phyloP scores from a whole-genome alignment of 2,329 filamentous ascomycete species.

The Cadophora malorum region DNA sequence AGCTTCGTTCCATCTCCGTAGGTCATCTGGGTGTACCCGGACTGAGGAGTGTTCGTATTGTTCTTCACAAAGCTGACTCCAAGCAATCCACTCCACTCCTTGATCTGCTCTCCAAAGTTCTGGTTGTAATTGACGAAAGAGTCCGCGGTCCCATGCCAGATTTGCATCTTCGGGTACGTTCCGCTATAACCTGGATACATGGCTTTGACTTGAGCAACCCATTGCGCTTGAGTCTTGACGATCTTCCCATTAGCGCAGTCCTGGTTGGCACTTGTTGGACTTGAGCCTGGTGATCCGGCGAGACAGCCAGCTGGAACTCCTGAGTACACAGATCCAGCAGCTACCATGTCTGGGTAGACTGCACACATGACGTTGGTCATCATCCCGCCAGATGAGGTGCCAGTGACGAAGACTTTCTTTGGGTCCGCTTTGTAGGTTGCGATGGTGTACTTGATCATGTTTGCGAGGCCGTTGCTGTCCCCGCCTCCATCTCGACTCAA shows the following conservation, averaged over 20 bases:
- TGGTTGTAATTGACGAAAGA: slow-evolving; percentile 47
- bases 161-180: slow-evolving; percentile 48
- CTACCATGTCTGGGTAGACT: slow-evolving; percentile 55
- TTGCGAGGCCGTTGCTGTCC: slow-evolving; percentile 61
- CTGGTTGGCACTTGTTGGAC: slow-evolving; percentile 57
- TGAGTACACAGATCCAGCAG: slow-evolving; percentile 51
- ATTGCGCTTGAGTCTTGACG: slow-evolving; percentile 49
- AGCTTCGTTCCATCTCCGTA: slow-evolving; percentile 46
- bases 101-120: slow-evolving; percentile 52
- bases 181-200: slow-evolving; percentile 50
- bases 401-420: slow-evolving; percentile 59
- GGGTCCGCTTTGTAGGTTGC: slow-evolving; percentile 57
- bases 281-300: slow-evolving; percentile 48
- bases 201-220: slow-evolving; percentile 54
- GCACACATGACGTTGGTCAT: slow-evolving; percentile 57
- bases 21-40: slow-evolving; percentile 44
- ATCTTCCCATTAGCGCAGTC: slow-evolving; percentile 50
- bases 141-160: slow-evolving; percentile 48
- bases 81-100: slow-evolving; percentile 56
- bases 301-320: slow-evolving; percentile 54
- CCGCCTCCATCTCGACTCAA: slow-evolving; percentile 63
- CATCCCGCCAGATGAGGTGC: slow-evolving; percentile 51
- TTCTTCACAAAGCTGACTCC: slow-evolving; percentile 37
- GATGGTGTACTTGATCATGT: slow-evolving; percentile 63
- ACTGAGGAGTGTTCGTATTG: slow-evolving; percentile 40